phyloP scores from a whole-genome alignment of 1,284 basidiomycete species.

The Ceratobasidium sp. region DNA sequence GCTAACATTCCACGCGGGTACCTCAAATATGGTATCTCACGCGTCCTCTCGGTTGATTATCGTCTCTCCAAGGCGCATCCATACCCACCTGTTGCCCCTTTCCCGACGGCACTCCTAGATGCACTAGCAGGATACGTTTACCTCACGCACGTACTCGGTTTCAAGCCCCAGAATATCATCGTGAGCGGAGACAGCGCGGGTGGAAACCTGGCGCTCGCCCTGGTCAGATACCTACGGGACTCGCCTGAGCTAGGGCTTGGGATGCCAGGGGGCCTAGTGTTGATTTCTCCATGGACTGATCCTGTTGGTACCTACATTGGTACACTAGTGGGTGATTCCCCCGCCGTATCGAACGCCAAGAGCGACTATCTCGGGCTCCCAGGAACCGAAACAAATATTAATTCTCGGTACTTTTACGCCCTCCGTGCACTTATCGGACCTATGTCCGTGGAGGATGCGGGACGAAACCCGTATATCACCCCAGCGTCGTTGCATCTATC shows the following conservation, averaged over 20 bases:
- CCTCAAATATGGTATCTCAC: slow-evolving; percentile 41
- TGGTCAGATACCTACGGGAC: slow-evolving; percentile 57
- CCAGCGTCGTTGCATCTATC: slow-evolving; percentile 57
- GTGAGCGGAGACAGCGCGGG: slow-evolving; percentile 74
- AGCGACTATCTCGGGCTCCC: slow-evolving; percentile 44
- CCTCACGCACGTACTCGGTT: slow-evolving; percentile 56
- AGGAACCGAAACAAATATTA: slow-evolving; percentile 48
- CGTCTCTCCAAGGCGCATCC: slow-evolving; percentile 55
- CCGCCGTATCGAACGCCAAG: slow-evolving; percentile 49
- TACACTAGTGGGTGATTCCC: slow-evolving; percentile 48
- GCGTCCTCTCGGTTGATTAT: slow-evolving; percentile 58
- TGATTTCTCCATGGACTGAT: slow-evolving; percentile 66
- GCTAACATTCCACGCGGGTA: slow-evolving; percentile 37
- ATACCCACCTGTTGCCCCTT: slow-evolving; percentile 52
- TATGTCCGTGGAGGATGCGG: slow-evolving; percentile 52
- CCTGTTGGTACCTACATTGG: slow-evolving; percentile 48
- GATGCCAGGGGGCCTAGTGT: slow-evolving; percentile 61
- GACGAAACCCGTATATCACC: slow-evolving; percentile 60
- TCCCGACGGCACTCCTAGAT: slow-evolving; percentile 68
- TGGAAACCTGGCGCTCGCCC: slow-evolving; percentile 67
- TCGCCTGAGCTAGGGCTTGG: slow-evolving; percentile 50
- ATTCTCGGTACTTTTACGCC: slow-evolving; percentile 13
- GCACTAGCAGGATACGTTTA: slow-evolving; percentile 66
- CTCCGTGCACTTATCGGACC: slow-evolving; percentile 42
- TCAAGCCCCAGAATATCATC: slow-evolving; percentile 62